Percentiles rank a stretch among this genome's conserved stretches.
These are phyloP conservation scores for Acacia pycnantha DNA, from an alignment of 331 rosid species.

Conservation along the genomic window DNA sequence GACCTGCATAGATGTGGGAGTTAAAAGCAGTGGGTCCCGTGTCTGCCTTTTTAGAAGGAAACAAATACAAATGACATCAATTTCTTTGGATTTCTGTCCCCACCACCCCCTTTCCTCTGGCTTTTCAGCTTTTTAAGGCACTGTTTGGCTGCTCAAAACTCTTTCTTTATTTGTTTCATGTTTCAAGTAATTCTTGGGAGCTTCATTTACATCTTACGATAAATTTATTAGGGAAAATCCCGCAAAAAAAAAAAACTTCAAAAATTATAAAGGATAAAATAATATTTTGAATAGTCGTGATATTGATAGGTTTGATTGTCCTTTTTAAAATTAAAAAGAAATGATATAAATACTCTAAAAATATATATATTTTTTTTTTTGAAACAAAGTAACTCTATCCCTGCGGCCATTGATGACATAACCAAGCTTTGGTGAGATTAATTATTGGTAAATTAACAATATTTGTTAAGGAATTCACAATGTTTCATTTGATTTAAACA, in stretches of 20 bases:
- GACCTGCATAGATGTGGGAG: not conserved
- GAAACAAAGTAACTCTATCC: no score
- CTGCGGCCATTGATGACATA: no score
- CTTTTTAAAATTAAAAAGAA: no score
- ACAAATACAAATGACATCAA: slow-evolving; percentile 16
- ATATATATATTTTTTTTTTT: no score
- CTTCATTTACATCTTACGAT: not conserved
- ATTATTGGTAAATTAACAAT: no score
- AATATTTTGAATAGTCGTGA: no score
- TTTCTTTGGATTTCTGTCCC: slow-evolving; percentile 25
- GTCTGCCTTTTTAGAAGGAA: slow-evolving; percentile 27
- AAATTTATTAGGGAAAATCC: not conserved
- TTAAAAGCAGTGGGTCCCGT: slow-evolving; percentile 22
- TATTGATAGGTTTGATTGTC: no score
- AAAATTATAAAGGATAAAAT: no score
- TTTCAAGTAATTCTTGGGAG: not conserved
- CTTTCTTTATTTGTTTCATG: not conserved
- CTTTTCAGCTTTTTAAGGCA: not conserved
- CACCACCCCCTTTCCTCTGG: not conserved
- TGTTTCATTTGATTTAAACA: no score
- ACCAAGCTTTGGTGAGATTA: accelerated
- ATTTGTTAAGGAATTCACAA: no score
- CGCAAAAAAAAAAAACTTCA: no score
- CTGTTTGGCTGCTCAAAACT: not conserved
- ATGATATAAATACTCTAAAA: no score